These are phyloP conservation scores for Blumeriella jaapii DNA, from an alignment of 2,329 filamentous ascomycete species.

Conservation along the genomic window DNA sequence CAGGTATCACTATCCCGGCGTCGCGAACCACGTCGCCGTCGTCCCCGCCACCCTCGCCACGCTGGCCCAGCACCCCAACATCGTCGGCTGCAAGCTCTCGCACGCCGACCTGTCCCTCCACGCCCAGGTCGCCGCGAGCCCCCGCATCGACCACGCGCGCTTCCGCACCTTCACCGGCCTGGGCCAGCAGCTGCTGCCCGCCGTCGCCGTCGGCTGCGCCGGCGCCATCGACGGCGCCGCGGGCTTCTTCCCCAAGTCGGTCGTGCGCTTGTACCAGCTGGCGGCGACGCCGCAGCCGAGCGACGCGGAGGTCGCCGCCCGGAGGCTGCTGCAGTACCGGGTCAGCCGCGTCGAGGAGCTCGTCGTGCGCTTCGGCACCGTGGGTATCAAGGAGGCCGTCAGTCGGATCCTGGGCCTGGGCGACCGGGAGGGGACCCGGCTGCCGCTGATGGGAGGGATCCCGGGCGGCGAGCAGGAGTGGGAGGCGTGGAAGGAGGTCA, in stretches of 20 bases:
- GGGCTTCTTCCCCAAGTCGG: slow-evolving; percentile 50
- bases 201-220: slow-evolving; percentile 49
- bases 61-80: slow-evolving; percentile 51
- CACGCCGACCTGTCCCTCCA: slow-evolving; percentile 57
- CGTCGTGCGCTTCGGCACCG: slow-evolving; percentile 46
- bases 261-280: slow-evolving; percentile 45
- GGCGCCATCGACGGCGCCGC: slow-evolving; percentile 57
- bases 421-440: slow-evolving; percentile 44
- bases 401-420: slow-evolving; percentile 47
- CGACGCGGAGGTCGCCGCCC: slow-evolving; percentile 36
- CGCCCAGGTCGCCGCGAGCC: slow-evolving; percentile 46
- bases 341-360: slow-evolving; percentile 51
- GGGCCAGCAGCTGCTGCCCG: slow-evolving; percentile 52
- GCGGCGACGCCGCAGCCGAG: slow-evolving; percentile 28
- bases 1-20: slow-evolving; percentile 47
- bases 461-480: slow-evolving; percentile 40
- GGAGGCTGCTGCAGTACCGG: slow-evolving; percentile 45
- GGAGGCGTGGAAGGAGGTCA: slow-evolving; percentile 31
- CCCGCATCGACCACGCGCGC: slow-evolving; percentile 43
- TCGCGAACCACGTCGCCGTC: slow-evolving; percentile 53
- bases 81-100: slow-evolving; percentile 58
- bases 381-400: slow-evolving; percentile 55
- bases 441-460: slow-evolving; percentile 47
- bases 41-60: slow-evolving; percentile 43
- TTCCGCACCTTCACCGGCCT: slow-evolving; percentile 55